These are phyloP conservation scores for Candida xiaguanensis DNA, from an alignment of 805 yeast genomes.

Conservation along the genomic window DNA sequence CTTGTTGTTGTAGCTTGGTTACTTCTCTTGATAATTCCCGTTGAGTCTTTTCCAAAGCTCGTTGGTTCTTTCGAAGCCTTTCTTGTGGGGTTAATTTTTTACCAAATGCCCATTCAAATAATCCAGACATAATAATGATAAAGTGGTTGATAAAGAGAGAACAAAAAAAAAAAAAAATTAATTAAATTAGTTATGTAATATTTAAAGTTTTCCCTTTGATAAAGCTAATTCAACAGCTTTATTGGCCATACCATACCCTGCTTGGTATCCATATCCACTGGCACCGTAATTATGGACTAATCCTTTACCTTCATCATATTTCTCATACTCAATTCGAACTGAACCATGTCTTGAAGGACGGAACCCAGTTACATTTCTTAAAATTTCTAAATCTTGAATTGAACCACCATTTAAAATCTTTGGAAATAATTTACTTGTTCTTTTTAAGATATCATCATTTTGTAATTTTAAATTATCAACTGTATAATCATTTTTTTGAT, in stretches of 20 bases:
- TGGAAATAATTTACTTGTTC: conserved; percentile 54
- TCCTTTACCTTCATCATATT: conserved; percentile 18
- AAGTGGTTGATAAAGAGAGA: conserved; percentile 2
- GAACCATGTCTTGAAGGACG: conserved; percentile 80
- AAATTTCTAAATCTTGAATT: conserved; percentile 44
- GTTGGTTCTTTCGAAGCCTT: conserved; percentile 87
- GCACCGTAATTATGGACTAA: conserved; percentile 72
- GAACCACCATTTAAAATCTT: conserved; percentile 38
- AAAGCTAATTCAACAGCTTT: conserved; percentile 39
- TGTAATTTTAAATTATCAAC: conserved; percentile 55
- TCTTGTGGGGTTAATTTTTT: conserved; percentile 93
- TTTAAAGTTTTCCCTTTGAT: conserved; percentile 6
- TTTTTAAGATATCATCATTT: conserved; percentile 55
- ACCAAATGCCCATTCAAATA: conserved; percentile 94
- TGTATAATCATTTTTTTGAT: conserved; percentile 61
- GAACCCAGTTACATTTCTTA: conserved; percentile 68
- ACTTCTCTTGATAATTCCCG: conserved; percentile 90
- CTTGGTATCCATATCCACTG: conserved; percentile 62
- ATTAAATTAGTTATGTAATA: background rate
- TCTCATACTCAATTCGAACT: conserved; percentile 60
- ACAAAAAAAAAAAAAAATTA: background rate
- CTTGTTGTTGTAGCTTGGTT: conserved; percentile 82
- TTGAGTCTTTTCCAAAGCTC: conserved; percentile 92
- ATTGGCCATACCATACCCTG: conserved; percentile 59
- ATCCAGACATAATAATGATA: conserved; percentile 19